Conservation (phyloP, 2,329 filamentous ascomycete species). For the Exophiala lecanii-corni region DNA sequence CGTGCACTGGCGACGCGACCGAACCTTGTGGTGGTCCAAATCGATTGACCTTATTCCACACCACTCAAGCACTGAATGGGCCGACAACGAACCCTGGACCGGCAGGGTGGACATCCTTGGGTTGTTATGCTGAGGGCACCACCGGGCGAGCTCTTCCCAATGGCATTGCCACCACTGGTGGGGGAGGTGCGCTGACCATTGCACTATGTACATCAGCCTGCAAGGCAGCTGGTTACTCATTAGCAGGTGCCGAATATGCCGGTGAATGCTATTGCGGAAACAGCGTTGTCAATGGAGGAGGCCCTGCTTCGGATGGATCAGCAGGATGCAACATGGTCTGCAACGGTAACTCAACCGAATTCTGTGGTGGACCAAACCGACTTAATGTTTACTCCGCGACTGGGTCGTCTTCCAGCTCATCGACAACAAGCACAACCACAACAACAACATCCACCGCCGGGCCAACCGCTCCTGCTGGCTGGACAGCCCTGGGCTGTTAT, state of each 20-base stretch:
- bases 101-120: conserved; percentile 27
- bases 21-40: conserved; percentile 49
- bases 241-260: conserved; percentile 33
- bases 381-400: conserved; percentile 12
- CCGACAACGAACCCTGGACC: conserved; percentile 12
- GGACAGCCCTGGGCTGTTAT: conserved; percentile 31
- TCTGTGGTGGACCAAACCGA: conserved; percentile 38
- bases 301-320: conserved; percentile 19
- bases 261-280: conserved; percentile 33
- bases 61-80: background rate
- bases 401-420: background rate
- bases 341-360: conserved; percentile 33
- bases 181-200: conserved; percentile 25
- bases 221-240: conserved; percentile 26
- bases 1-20: conserved; percentile 37
- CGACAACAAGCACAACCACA: conserved; percentile 3
- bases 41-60: conserved; percentile 15
- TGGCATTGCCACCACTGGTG: conserved; percentile 9
- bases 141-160: conserved; percentile 21
- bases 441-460: conserved; percentile 31
- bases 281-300: conserved; percentile 25
- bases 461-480: conserved; percentile 11
- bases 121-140: conserved; percentile 30
- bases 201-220: conserved; percentile 30
- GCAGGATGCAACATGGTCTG: conserved; percentile 40